A percentile compares a stretch with the other conserved stretches of the same genome.
Conservation (phyloP, 345 rosid genomes). For the Cardiospermum halicacabum region DNA sequence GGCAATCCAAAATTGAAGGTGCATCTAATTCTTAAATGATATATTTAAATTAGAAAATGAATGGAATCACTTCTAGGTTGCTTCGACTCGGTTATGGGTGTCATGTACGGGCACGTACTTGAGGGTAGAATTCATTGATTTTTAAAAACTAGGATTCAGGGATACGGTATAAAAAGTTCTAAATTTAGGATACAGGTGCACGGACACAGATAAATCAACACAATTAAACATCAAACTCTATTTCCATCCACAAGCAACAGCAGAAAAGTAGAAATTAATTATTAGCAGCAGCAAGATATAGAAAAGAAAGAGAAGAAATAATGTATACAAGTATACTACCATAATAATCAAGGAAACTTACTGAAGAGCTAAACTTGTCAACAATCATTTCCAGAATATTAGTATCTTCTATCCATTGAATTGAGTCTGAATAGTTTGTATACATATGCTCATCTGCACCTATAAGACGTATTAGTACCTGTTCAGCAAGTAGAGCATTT, state of each 20-base stretch:
- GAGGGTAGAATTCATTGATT: too few species aligned
- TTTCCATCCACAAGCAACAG: neutral
- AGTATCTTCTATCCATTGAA: slow-evolving; percentile 88
- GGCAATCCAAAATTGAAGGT: neutral
- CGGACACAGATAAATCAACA: neutral
- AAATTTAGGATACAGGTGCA: too few species aligned
- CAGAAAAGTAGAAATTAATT: neutral
- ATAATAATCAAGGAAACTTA: slow-evolving; percentile 33
- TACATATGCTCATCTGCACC: slow-evolving; percentile 92
- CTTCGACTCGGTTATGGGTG: too few species aligned
- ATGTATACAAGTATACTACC: too few species aligned
- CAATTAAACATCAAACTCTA: slow-evolving; percentile 1
- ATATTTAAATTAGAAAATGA: too few species aligned
- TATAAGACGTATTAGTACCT: slow-evolving; percentile 82
- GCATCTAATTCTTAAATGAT: too few species aligned
- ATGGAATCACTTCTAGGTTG: too few species aligned
- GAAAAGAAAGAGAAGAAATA: neutral
- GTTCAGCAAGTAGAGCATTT: slow-evolving; percentile 18
- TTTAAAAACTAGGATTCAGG: too few species aligned
- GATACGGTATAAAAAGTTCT: too few species aligned
- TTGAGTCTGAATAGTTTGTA: slow-evolving; percentile 56
- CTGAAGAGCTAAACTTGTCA: slow-evolving; percentile 88
- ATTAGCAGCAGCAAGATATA: neutral
- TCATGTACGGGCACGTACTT: too few species aligned
- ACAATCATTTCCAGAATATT: slow-evolving; percentile 87